These are phyloP conservation scores for Monosporascus sp. DNA, from an alignment of 2,329 filamentous ascomycete species.

Conservation along the genomic window DNA sequence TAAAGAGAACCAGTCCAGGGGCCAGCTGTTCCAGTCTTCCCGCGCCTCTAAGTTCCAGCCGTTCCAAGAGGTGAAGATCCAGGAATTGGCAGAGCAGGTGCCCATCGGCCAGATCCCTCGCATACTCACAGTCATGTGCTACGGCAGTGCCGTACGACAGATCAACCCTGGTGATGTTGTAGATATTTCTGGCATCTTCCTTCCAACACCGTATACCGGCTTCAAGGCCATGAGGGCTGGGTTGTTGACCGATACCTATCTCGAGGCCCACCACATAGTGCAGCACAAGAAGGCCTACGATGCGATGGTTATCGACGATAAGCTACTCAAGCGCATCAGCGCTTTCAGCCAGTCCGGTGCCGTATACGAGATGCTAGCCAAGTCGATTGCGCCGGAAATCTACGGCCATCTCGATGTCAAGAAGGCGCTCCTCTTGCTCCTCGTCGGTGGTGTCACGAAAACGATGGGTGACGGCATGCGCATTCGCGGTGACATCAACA, in stretches of 20 bases:
- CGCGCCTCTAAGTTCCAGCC: conserved; percentile 93
- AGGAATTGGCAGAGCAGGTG: conserved; percentile 98
- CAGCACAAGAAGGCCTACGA: conserved; percentile 99
- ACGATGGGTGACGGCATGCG: conserved; percentile 98
- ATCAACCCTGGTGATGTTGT: conserved; percentile 93
- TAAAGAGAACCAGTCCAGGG: conserved; percentile 83
- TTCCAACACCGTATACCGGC: conserved; percentile 97
- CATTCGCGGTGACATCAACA: conserved; percentile 97
- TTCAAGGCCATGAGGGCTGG: conserved; percentile 96
- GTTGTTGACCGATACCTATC: conserved; percentile 92
- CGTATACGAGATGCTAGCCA: conserved; percentile 91
- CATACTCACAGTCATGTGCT: conserved; percentile 82
- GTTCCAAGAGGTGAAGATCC: conserved; percentile 97
- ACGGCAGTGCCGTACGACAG: conserved; percentile 77
- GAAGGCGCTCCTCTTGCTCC: conserved; percentile 89
- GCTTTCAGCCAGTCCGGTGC: conserved; percentile 80
- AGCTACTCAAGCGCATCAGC: conserved; percentile 77
- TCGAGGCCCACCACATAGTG: conserved; percentile 87
- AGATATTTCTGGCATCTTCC: conserved; percentile 90
- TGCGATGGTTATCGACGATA: conserved; percentile 77
- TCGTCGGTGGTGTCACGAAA: conserved; percentile 95
- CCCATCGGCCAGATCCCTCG: conserved; percentile 96
- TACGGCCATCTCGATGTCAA: conserved; percentile 96
- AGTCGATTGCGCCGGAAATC: conserved; percentile 96
- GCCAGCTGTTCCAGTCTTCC: conserved; percentile 90